Evolutionary conservation across 2,329 filamentous ascomycete genomes (phyloP).

Genomic region (Xylariales sp.): DNA sequence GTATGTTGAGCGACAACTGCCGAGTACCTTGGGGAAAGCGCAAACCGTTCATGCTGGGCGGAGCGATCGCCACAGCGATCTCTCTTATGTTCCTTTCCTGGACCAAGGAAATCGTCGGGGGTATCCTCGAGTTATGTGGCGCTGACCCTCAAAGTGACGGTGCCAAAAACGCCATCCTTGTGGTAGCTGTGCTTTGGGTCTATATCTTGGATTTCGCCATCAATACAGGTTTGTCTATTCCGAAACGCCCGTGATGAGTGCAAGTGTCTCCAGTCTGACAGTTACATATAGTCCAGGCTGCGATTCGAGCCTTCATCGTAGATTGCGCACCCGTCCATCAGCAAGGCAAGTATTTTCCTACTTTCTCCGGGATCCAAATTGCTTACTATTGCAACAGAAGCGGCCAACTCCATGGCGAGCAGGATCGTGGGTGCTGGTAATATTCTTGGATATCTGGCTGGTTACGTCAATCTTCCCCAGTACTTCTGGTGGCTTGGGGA

Average conservation of each 20-base stretch:
- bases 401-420: constrained; percentile 91
- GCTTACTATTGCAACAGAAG: constrained; percentile 43
- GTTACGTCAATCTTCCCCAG: constrained; percentile 73
- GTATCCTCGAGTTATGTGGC: constrained; percentile 65
- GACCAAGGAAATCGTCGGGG: constrained; percentile 67
- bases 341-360: constrained; percentile 46
- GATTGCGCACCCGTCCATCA: constrained; percentile 90
- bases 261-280: no score
- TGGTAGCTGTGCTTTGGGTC: constrained; percentile 78
- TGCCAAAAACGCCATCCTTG: constrained; percentile 63
- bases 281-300: constrained; percentile 75
- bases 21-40: constrained; percentile 70
- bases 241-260: not conserved
- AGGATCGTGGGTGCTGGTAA: constrained; percentile 83
- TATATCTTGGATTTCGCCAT: constrained; percentile 92
- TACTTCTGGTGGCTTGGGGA: constrained; percentile 75
- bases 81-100: constrained; percentile 68
- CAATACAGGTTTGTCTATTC: constrained; percentile 65
- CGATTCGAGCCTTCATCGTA: constrained; percentile 86
- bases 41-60: constrained; percentile 75
- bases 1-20: constrained; percentile 76
- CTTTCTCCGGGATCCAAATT: not conserved
- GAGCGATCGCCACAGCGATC: constrained; percentile 60
- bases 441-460: constrained; percentile 83
- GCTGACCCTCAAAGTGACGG: constrained; percentile 59